Evolutionary conservation across 169 alveolate species (phyloP).

Genomic region (Plasmodium sp.): DNA sequence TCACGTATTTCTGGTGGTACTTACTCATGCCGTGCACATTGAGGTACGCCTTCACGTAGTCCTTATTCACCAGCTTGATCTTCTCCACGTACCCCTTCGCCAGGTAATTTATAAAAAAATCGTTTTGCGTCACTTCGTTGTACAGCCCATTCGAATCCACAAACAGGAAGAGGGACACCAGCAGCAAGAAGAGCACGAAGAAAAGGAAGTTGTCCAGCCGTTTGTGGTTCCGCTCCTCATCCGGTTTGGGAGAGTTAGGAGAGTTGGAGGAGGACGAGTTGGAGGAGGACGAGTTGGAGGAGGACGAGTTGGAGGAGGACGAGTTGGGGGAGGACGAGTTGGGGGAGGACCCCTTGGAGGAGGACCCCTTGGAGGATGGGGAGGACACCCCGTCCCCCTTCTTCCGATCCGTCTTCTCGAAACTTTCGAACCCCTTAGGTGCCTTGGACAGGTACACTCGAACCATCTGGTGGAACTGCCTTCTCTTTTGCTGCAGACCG

Average conservation of each 20-base stretch:
- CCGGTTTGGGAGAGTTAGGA: conserved; percentile 8
- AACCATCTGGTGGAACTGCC: neutral
- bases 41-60: conserved; percentile 79
- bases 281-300: no score
- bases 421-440: conserved; percentile 81
- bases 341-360: conserved; percentile 8
- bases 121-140: conserved; percentile 89
- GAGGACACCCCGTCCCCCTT: neutral
- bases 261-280: neutral
- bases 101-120: conserved; percentile 84
- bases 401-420: conserved; percentile 32
- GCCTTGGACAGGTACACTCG: conserved; percentile 33
- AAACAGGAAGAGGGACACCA: conserved; percentile 75
- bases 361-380: no score
- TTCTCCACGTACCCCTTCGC: conserved; percentile 87
- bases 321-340: neutral
- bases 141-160: conserved; percentile 76
- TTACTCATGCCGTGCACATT: conserved; percentile 69
- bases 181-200: conserved; percentile 60
- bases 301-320: no score
- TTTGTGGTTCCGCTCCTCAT: conserved; percentile 10
- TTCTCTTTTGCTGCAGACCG: neutral
- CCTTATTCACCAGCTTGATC: conserved; percentile 85
- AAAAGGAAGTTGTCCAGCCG: conserved; percentile 76
- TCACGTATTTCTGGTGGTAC: conserved; percentile 70